Conservation (phyloP, 495 filamentous ascomycete species). For the Daldinia childiae region DNA sequence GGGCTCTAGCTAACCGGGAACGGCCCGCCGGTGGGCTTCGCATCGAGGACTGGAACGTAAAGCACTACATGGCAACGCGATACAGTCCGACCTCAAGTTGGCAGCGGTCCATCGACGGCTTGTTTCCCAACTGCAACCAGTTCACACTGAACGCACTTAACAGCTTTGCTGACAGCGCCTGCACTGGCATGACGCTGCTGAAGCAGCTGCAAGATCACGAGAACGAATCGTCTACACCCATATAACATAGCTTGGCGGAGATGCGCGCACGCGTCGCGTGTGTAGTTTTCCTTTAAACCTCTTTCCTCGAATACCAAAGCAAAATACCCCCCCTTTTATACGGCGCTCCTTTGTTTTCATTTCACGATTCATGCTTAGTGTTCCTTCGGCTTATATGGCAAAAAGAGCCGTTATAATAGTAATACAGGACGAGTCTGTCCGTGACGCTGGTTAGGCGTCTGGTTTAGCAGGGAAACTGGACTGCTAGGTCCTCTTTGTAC, state of each 20-base stretch:
- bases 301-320: background rate
- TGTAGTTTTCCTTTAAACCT: too few relatives aligned
- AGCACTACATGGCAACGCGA: constrained; percentile 12
- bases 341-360: background rate
- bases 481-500: background rate
- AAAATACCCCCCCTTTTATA: background rate
- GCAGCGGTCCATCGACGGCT: constrained; percentile 39
- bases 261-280: too few relatives aligned
- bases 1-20: constrained; percentile 19
- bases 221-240: background rate
- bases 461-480: background rate
- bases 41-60: constrained; percentile 23
- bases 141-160: constrained; percentile 36
- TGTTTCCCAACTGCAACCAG: constrained; percentile 42
- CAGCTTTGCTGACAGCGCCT: constrained; percentile 34
- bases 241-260: background rate
- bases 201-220: constrained; percentile 1
- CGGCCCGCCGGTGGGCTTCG: background rate
- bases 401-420: constrained; percentile 1
- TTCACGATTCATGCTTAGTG: background rate
- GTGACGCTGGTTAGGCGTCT: background rate
- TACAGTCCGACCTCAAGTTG: constrained; percentile 33
- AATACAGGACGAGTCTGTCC: background rate
- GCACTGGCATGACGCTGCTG: constrained; percentile 35
- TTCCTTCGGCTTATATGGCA: background rate